These are phyloP conservation scores for Coelastrella sp. DNA, from an alignment of 139 green algal species.

Conservation along the genomic window DNA sequence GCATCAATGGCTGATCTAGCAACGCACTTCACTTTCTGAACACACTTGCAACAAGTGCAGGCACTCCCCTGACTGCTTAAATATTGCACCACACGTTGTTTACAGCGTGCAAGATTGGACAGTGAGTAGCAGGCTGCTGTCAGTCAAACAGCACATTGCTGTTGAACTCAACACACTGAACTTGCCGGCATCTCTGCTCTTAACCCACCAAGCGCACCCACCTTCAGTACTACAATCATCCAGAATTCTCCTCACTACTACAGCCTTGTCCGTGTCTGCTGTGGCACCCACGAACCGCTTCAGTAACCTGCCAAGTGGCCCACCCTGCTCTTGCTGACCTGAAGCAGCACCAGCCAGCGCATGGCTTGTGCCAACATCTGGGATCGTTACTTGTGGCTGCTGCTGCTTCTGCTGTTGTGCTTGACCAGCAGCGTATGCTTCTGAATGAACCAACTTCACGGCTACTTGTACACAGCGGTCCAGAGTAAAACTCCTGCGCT, in stretches of 20 bases:
- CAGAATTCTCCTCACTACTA: not conserved
- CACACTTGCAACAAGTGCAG: too few relatives aligned
- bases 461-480: not conserved
- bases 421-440: not conserved
- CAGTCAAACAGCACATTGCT: too few relatives aligned
- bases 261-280: not conserved
- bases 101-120: too few relatives aligned
- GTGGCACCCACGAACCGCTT: not conserved
- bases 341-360: not conserved
- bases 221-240: constrained; percentile 19
- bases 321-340: not conserved
- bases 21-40: too few relatives aligned
- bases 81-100: too few relatives aligned
- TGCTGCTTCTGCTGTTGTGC: not conserved
- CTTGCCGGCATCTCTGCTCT: not conserved
- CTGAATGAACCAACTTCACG: not conserved
- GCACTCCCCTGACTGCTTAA: too few relatives aligned
- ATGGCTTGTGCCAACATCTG: too few relatives aligned
- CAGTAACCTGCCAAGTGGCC: not conserved
- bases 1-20: not conserved
- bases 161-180: too few relatives aligned
- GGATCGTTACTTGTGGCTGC: too few relatives aligned
- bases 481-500: constrained; percentile 2
- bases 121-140: too few relatives aligned
- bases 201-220: not conserved